These are phyloP conservation scores for Colletotrichum falcatum DNA, from an alignment of 2,329 filamentous ascomycete species.

Conservation along the genomic window DNA sequence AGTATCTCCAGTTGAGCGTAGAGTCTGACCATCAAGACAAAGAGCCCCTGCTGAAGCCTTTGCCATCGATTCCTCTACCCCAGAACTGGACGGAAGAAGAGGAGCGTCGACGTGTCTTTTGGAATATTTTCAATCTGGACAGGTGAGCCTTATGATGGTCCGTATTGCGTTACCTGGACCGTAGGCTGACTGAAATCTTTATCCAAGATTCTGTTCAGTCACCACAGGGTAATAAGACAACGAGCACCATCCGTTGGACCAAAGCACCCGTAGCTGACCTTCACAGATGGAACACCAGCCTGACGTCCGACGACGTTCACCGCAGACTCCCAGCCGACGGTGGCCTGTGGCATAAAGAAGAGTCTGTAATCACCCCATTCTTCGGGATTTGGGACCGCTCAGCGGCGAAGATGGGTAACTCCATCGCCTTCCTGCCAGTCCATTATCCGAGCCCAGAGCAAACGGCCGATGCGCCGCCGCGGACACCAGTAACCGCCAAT, in stretches of 20 bases:
- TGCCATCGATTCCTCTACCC: conserved; percentile 47
- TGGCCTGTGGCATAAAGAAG: conserved; percentile 53
- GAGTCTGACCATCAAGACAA: conserved; percentile 38
- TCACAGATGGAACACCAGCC: conserved; percentile 49
- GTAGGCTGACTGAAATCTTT: background rate
- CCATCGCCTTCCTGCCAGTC: conserved; percentile 53
- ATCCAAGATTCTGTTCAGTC: conserved; percentile 45
- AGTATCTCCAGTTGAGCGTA: conserved; percentile 42
- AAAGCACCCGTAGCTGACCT: background rate
- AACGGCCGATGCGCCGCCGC: conserved; percentile 35
- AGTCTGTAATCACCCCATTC: conserved; percentile 55
- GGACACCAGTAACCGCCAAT: conserved; percentile 12
- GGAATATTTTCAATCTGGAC: conserved; percentile 50
- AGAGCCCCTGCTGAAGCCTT: conserved; percentile 43
- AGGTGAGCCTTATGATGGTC: conserved; percentile 42
- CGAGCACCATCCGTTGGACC: accelerated
- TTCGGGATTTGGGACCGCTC: conserved; percentile 60
- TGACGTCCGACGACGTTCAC: conserved; percentile 49
- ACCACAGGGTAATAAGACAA: conserved; percentile 43
- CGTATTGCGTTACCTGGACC: accelerated
- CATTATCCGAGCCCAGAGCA: conserved; percentile 47
- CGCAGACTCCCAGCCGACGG: conserved; percentile 53
- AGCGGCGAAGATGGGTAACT: conserved; percentile 53
- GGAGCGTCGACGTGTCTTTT: conserved; percentile 49
- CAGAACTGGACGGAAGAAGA: conserved; percentile 50